Base-by-base conservation (phyloP, 2,329 filamentous ascomycete species). In the Neoarthrinium moseri region DNA sequence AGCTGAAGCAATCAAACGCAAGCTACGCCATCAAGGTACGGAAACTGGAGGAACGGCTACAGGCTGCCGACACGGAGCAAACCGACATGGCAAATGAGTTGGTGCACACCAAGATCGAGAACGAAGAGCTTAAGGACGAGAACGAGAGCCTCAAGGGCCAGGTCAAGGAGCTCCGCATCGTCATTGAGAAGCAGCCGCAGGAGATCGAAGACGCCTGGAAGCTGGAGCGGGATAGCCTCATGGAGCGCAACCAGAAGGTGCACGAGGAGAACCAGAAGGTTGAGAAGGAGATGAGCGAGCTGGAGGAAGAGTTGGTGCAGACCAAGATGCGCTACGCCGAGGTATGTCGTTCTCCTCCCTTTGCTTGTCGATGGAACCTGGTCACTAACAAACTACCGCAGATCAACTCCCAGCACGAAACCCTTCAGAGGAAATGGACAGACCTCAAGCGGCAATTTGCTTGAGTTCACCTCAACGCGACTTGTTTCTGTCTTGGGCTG, bases 261-360 rank as follows among this genome's bases (percentile, higher is more conserved):
- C 91, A 97, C 60, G 91, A 95, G 57, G 90, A 96, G 71, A 99
- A 97, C 61, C 79, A 87, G 49, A 81, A 78, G 47, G 72, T 99
- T 55, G 91, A 96, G 68, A 92, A 95, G 62, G 89, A 94, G 60
- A 80, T 96, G 78, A 78, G 82, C 5, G 91, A 96, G 56, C 88
- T 97, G 74, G 94, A 97, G 73, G 88, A 91, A 67, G 84, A 91
- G 65, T 73, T 99, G 54, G 92, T 99, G 52, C 83, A 86, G 63
- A 94, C 91, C 2, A 99, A 99, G 78, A 87, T 99, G 88, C 82
- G 83, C 60, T 91, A 91, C 72, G 94, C 94, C 45, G 90, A 96
- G 84, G 92, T 96, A 77, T 74, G 85, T 74, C 42, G n/a, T 42
- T 35, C 13, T 40, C 4, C 15, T 22, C 29, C 10, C 8, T 20